Conservation (phyloP, 768 basidiomycete species). For the Candolleomyces eurysporus region DNA sequence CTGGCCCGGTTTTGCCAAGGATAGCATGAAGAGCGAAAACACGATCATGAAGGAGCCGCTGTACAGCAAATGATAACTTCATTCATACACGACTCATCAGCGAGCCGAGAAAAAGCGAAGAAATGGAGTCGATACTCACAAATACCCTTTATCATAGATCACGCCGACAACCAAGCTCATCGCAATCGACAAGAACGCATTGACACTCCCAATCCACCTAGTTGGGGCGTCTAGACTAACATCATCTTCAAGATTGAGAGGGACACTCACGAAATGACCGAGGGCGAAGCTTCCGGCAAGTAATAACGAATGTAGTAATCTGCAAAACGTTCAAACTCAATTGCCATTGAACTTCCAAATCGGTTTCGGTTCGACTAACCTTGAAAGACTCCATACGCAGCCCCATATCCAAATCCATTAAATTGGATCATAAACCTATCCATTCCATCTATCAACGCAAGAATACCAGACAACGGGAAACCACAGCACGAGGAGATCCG, state of each 20-base stretch:
- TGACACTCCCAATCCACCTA: conserved; percentile 33
- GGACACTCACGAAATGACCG: conserved; percentile 35
- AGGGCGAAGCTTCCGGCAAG: conserved; percentile 33
- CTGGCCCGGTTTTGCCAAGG: conserved; percentile 37
- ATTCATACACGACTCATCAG: background rate
- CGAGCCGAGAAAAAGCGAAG: background rate
- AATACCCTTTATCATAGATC: conserved; percentile 48
- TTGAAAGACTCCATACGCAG: conserved; percentile 41
- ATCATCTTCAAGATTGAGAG: background rate
- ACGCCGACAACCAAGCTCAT: conserved; percentile 39
- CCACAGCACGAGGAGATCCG: background rate
- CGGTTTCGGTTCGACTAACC: conserved; percentile 16
- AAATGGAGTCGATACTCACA: conserved; percentile 24
- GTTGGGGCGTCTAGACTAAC: background rate
- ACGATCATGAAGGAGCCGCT: conserved; percentile 32
- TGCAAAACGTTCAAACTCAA: conserved; percentile 7
- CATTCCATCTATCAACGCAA: background rate
- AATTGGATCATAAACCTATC: conserved; percentile 37
- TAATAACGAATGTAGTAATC: conserved; percentile 39
- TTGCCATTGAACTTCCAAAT: background rate
- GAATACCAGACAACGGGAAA: background rate
- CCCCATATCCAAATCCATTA: conserved; percentile 31
- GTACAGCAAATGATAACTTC: conserved; percentile 29
- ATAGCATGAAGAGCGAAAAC: conserved; percentile 45
- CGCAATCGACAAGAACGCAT: conserved; percentile 41